These are phyloP conservation scores for Helianthus tuberosus DNA, from an alignment of 129 eudicot species.

Conservation along the genomic window DNA sequence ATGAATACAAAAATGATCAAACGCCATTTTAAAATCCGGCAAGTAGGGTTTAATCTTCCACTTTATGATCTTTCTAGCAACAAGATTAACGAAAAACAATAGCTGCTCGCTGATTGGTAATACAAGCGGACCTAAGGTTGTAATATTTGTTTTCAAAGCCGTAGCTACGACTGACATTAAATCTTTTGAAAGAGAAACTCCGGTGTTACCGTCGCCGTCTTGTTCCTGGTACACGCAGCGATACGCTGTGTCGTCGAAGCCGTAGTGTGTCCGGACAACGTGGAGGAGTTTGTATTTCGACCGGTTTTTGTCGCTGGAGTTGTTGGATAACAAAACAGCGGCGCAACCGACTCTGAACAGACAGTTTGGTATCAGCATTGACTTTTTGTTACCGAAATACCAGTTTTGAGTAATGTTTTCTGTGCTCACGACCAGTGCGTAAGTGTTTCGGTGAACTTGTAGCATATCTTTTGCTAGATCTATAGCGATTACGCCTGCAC, in stretches of 20 bases:
- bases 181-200: slow-evolving; percentile 60
- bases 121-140: slow-evolving; percentile 55
- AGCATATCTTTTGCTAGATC: slow-evolving; percentile 60
- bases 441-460: slow-evolving; percentile 48
- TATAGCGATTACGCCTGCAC: slow-evolving; percentile 55
- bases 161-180: slow-evolving; percentile 51
- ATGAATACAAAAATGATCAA: slow-evolving; percentile 65
- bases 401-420: slow-evolving; percentile 66
- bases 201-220: slow-evolving; percentile 47
- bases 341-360: slow-evolving; percentile 59
- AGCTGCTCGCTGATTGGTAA: slow-evolving; percentile 62
- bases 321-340: slow-evolving; percentile 52
- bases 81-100: slow-evolving; percentile 35
- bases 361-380: slow-evolving; percentile 69
- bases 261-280: slow-evolving; percentile 55
- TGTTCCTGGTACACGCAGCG: slow-evolving; percentile 59
- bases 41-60: slow-evolving; percentile 40
- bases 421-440: slow-evolving; percentile 60
- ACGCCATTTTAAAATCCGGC: slow-evolving; percentile 59
- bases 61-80: slow-evolving; percentile 32
- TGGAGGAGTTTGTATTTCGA: slow-evolving; percentile 54
- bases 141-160: slow-evolving; percentile 53
- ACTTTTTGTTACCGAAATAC: slow-evolving; percentile 60
- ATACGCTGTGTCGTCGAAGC: slow-evolving; percentile 43
- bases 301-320: slow-evolving; percentile 24